Evolutionary conservation across 108 stramenopile genomes (phyloP), one percentile per base, ranked within the genome.

Genomic region (Cylindrotheca fusiformis): DNA sequence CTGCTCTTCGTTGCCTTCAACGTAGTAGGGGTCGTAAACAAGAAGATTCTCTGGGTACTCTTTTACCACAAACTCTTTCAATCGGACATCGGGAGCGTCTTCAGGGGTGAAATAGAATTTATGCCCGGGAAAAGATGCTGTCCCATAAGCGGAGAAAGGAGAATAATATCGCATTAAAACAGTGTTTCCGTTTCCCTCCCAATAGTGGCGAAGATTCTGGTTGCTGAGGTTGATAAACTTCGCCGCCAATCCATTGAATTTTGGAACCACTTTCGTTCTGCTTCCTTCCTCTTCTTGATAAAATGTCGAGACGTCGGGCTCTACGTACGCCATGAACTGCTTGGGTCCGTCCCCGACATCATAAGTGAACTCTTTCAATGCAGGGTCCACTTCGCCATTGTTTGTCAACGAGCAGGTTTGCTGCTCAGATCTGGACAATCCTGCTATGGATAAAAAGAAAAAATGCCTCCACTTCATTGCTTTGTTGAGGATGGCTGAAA

Each of bases 141-240:
- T 87, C 0, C 86, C 91, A 2, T 67, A 61, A 1, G 72, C 45
- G 25, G 70, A 66, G 62, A 85, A 87, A 12, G 84, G 82, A 22
- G 44, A 46, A 32, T 71, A 48, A n/a, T 56, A 22, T 3, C 68
- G 56, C 55, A 85, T 83, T 17, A 68, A 32, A 24, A 71, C 71
- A 3, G 33, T 49, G 8, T 66, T 63, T 0, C 85, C 85, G 29
- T 45, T 14, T 4, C 76, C 72, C 50, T 90, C 84, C 74, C 85
- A 90, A 56, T 76, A 90, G 8, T 82, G 27, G 1, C 60, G 48
- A 0, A 85, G 26, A 1, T 26, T 46, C 31, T 72, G 48, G 24
- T 78, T 72, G 47, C 71, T 74, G 68, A 85, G 71, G 58, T 90
- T 90, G 67, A 90, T 76, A 59, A 90, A 90, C 63, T 90, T 90